phyloP scores from a whole-genome alignment of 306 rosid species.

The Astragalus glycyphyllos region DNA sequence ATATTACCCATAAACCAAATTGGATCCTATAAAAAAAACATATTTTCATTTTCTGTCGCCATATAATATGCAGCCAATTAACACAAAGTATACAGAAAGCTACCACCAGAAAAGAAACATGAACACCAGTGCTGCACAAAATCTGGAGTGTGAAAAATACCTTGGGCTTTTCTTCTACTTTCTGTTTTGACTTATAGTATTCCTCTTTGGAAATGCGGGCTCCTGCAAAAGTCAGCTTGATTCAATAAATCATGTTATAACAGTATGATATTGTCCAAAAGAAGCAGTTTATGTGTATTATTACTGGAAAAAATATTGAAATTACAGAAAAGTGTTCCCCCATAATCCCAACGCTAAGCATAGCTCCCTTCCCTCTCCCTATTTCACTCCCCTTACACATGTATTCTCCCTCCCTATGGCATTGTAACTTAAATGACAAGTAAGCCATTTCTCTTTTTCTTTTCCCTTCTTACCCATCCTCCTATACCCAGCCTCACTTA shows the following conservation, averaged over 20 bases:
- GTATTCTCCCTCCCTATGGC: not conserved
- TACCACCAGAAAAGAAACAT: constrained; percentile 23
- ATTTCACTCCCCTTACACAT: constrained; percentile 8
- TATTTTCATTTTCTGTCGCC: constrained; percentile 8
- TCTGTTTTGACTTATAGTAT: constrained; percentile 67
- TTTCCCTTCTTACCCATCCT: not conserved
- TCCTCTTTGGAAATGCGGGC: constrained; percentile 61
- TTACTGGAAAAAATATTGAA: not conserved
- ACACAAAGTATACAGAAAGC: constrained; percentile 14
- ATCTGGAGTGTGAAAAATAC: constrained; percentile 50
- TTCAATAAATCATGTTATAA: constrained; percentile 20
- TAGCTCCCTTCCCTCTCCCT: not conserved
- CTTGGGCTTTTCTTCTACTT: constrained; percentile 87
- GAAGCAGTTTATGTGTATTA: not conserved
- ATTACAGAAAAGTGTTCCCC: not conserved
- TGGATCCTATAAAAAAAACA: constrained; percentile 18
- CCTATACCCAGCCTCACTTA: not conserved
- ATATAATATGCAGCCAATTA: constrained; percentile 28
- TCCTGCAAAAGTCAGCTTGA: constrained; percentile 50
- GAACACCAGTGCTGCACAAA: constrained; percentile 4
- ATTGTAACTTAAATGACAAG: not conserved
- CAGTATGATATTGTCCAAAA: not conserved
- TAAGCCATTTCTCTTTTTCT: not conserved
- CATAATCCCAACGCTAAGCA: not conserved
- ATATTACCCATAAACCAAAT: constrained; percentile 28